Conservation (phyloP, 768 basidiomycete genomes). For the Podaxis rugospora region DNA sequence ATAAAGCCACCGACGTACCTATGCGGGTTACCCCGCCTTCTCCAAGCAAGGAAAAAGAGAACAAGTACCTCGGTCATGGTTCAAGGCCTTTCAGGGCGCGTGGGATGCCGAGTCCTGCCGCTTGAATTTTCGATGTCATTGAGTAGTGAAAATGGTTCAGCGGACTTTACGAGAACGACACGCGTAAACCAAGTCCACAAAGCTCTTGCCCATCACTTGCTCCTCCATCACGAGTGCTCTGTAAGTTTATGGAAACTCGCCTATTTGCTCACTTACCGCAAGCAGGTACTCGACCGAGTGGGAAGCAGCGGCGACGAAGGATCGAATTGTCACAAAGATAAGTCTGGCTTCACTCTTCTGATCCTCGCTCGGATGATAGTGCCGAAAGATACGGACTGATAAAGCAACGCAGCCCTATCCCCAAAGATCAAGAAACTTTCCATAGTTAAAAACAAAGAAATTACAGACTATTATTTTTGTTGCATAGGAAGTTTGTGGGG, state of each 20-base stretch:
- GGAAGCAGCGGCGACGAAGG: background rate
- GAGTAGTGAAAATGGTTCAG: background rate
- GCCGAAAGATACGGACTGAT: slow-evolving; percentile 1
- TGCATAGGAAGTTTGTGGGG: background rate
- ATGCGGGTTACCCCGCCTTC: background rate
- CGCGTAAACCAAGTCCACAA: background rate
- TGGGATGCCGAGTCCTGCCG: slow-evolving; percentile 1
- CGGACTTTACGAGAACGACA: background rate
- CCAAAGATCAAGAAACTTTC: background rate
- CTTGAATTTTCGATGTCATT: background rate
- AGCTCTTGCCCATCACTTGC: background rate
- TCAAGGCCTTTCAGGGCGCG: background rate
- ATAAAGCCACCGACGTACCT: background rate
- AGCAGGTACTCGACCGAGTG: background rate
- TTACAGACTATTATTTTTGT: background rate
- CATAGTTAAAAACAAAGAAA: background rate
- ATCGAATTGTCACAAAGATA: background rate
- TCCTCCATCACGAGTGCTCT: background rate
- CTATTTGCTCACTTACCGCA: background rate
- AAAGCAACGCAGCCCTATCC: background rate
- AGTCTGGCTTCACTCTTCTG: background rate
- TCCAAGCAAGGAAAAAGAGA: background rate
- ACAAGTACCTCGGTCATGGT: background rate
- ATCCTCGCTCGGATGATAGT: background rate
- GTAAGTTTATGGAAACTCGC: background rate